Evolutionary conservation across 495 filamentous ascomycete genomes (phyloP).

Genomic region (Penicillium macrosclerotiorum): DNA sequence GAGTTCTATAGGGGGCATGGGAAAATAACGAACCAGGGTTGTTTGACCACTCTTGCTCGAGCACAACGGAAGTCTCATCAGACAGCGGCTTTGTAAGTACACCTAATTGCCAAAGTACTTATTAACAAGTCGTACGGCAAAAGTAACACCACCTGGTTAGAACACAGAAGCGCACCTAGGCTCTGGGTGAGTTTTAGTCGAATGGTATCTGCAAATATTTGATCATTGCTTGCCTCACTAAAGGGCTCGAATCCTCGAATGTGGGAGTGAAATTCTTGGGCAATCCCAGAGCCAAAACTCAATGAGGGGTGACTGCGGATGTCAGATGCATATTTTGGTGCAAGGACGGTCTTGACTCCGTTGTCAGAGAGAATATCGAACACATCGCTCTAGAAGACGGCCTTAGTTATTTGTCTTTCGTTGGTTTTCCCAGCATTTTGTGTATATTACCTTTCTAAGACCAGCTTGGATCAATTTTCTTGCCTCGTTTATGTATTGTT

Average conservation of each 20-base stretch:
- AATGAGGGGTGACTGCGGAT: slow-evolving; percentile 1
- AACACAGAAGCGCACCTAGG: neutral
- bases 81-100: neutral
- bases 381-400: too few relatives aligned
- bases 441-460: neutral
- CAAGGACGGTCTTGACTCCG: slow-evolving; percentile 2
- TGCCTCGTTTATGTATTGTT: neutral
- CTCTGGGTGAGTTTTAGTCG: neutral
- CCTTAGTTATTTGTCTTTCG: neutral
- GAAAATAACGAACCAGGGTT: neutral
- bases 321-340: slow-evolving; percentile 6
- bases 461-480: neutral
- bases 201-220: too few relatives aligned
- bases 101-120: neutral
- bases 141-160: neutral
- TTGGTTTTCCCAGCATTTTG: neutral
- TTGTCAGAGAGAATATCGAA: slow-evolving; percentile 8
- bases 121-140: neutral
- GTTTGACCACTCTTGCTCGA: slow-evolving; percentile 2
- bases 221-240: neutral
- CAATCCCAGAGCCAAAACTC: neutral
- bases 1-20: neutral
- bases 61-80: neutral
- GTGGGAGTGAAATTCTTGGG: slow-evolving; percentile 1
- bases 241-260: slow-evolving; percentile 4